These are phyloP conservation scores for Cystobasidium slooffiae DNA, from an alignment of 1,284 basidiomycete species.

Conservation along the genomic window DNA sequence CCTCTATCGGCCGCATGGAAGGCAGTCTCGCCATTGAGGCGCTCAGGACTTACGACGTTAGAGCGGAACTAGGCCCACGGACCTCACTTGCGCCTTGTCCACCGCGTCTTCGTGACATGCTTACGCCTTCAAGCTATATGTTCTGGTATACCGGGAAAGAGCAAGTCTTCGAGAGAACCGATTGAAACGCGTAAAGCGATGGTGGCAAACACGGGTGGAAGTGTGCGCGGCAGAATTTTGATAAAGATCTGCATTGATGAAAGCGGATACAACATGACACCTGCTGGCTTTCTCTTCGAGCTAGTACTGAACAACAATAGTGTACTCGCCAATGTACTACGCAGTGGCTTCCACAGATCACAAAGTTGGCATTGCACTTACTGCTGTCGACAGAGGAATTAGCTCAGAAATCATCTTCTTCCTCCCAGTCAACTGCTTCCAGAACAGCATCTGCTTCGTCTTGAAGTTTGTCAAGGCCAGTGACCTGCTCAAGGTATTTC, in stretches of 20 bases:
- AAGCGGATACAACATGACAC: too few relatives aligned
- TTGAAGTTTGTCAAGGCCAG: constrained; percentile 82
- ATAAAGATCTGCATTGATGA: too few relatives aligned
- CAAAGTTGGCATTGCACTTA: neutral
- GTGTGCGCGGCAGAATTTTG: neutral
- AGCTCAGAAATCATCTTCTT: constrained; percentile 59
- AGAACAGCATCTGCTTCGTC: constrained; percentile 72
- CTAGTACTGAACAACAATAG: too few relatives aligned
- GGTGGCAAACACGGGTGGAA: neutral
- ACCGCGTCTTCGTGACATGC: constrained; percentile 37
- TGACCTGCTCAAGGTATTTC: constrained; percentile 77
- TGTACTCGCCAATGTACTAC: too few relatives aligned
- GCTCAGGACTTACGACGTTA: constrained; percentile 16
- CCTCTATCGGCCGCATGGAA: neutral
- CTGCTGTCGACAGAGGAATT: neutral
- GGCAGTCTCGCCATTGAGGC: neutral
- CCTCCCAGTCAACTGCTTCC: constrained; percentile 74
- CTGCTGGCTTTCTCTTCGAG: too few relatives aligned
- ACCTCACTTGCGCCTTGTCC: constrained; percentile 20
- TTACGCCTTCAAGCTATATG: neutral
- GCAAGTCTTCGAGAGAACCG: neutral
- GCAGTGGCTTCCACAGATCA: too few relatives aligned
- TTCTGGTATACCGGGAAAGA: too few relatives aligned
- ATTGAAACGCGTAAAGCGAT: neutral
- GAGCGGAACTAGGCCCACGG: constrained; percentile 36